Percentiles rank a stretch among this genome's conserved stretches.
Conservation (phyloP, 139 green algal genomes). For the Chlorella sp. region DNA sequence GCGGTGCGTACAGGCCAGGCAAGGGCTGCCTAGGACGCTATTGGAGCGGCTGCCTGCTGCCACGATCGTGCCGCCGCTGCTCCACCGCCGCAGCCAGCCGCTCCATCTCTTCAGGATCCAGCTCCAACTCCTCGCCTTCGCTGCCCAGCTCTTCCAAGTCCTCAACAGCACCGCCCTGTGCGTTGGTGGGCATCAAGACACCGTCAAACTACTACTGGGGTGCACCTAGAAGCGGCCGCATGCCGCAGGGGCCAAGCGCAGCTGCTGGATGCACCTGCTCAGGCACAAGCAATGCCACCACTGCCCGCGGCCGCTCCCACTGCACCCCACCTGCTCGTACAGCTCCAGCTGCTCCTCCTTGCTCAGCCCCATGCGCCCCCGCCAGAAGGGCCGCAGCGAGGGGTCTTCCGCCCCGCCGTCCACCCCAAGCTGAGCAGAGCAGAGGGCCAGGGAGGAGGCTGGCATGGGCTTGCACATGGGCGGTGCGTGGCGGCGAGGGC, state of each 20-base stretch:
- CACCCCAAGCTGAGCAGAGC: conserved; percentile 26
- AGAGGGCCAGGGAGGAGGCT: not conserved
- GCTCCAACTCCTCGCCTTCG: not conserved
- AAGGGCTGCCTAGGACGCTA: too few species aligned
- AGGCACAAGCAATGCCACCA: too few species aligned
- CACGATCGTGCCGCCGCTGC: not conserved
- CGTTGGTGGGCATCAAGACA: not conserved
- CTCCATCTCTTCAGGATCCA: not conserved
- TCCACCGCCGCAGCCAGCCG: not conserved
- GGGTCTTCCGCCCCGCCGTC: conserved; percentile 30
- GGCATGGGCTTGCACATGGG: too few species aligned
- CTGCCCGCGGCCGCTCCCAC: too few species aligned
- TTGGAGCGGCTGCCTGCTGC: too few species aligned
- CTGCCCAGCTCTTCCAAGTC: not conserved
- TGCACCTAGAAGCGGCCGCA: not conserved
- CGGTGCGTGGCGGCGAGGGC: too few species aligned
- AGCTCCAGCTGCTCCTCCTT: conserved; percentile 52
- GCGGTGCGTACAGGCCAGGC: too few species aligned
- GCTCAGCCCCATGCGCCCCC: conserved; percentile 52
- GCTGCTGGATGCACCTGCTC: too few species aligned
- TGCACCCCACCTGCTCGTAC: conserved; percentile 32
- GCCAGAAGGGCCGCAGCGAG: conserved; percentile 46
- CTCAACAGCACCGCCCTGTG: not conserved
- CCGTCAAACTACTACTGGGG: not conserved
- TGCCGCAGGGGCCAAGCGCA: too few species aligned